These are phyloP conservation scores for Verticillium nonalfalfae DNA, from an alignment of 2,329 filamentous ascomycete species.

Conservation along the genomic window DNA sequence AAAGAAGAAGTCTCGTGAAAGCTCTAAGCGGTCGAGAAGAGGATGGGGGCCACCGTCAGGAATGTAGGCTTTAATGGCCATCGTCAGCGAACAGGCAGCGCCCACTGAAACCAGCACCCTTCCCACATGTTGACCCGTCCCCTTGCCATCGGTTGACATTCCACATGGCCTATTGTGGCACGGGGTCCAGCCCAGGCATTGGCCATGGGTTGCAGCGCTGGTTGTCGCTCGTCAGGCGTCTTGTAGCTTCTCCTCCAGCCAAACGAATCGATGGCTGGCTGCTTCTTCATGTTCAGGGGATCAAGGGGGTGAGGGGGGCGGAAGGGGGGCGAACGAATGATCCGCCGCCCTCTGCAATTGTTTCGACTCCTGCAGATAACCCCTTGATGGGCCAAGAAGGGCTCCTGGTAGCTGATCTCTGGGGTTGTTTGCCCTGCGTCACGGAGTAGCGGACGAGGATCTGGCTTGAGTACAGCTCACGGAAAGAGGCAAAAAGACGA, in stretches of 20 bases:
- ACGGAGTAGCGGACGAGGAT: neutral
- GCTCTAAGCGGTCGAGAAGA: neutral
- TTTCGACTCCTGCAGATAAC: neutral
- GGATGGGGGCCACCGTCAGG: neutral
- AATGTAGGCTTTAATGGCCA: neutral
- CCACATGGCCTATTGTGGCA: neutral
- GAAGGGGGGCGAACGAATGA: neutral
- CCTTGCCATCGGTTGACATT: neutral
- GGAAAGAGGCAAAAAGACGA: neutral
- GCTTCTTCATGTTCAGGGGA: neutral
- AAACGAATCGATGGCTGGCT: neutral
- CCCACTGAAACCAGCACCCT: neutral
- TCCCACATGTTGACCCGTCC: neutral
- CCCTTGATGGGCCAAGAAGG: neutral
- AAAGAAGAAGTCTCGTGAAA: neutral
- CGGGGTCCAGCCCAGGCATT: neutral
- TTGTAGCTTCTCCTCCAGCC: neutral
- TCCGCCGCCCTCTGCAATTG: neutral
- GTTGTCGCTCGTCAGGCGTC: neutral
- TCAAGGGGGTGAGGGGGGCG: too few species aligned
- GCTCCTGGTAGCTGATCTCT: neutral
- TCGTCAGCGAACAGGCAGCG: neutral
- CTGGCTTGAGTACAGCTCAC: neutral
- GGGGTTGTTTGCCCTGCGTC: neutral
- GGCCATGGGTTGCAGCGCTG: neutral